Conservation (phyloP, 2,329 filamentous ascomycete genomes). For the Xylariales sp. region DNA sequence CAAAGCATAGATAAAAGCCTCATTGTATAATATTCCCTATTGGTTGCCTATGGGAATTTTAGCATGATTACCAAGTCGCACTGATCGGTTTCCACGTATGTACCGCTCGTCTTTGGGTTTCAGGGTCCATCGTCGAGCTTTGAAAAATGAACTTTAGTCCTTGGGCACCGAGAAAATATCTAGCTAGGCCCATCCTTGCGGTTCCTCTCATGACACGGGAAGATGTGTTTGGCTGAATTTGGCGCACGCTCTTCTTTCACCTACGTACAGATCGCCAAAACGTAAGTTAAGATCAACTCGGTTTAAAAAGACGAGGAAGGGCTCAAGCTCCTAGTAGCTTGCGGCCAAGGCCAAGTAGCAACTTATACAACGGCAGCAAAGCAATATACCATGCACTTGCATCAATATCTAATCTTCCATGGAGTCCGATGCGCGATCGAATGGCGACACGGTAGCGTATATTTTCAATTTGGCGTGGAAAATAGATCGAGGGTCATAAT, state of each 20-base stretch:
- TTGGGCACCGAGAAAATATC: not conserved
- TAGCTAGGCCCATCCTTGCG: not conserved
- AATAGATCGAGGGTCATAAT: too few species aligned
- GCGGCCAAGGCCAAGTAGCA: not conserved
- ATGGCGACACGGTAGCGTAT: too few species aligned
- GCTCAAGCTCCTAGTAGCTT: not conserved
- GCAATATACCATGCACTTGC: not conserved
- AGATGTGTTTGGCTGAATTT: not conserved
- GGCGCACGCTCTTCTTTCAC: not conserved
- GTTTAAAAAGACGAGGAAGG: not conserved
- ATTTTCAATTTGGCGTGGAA: too few species aligned
- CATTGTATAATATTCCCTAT: not conserved
- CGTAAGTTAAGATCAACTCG: not conserved
- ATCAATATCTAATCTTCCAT: not conserved
- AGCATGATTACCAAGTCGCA: not conserved
- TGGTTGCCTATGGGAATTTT: not conserved
- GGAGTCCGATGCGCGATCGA: too few species aligned
- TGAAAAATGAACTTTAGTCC: too few species aligned
- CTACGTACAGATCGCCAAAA: not conserved
- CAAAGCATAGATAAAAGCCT: not conserved
- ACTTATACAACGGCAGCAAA: too few species aligned
- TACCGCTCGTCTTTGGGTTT: not conserved
- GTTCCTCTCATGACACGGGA: not conserved
- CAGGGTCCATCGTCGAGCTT: too few species aligned
- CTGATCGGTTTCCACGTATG: not conserved